A percentile compares a stretch with the other conserved stretches of the same genome.
Conservation (phyloP, 768 basidiomycete genomes). For the Tulasnella sp. region DNA sequence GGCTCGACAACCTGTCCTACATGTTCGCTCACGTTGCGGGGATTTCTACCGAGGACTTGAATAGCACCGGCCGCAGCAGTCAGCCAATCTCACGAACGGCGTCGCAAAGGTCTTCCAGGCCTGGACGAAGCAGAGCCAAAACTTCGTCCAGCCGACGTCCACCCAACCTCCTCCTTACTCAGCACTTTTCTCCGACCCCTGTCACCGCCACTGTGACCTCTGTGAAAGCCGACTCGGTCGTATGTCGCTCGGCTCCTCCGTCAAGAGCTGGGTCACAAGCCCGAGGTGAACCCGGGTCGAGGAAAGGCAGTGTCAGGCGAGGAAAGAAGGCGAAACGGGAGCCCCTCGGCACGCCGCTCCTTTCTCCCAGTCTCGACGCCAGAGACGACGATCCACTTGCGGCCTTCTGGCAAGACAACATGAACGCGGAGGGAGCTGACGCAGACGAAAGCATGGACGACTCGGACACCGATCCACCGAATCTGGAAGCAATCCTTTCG, state of each 20-base stretch:
- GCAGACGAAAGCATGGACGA: neutral
- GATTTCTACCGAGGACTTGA: neutral
- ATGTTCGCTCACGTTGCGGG: conserved; percentile 15
- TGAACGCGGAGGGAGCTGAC: conserved; percentile 4
- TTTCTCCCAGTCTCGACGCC: conserved; percentile 23
- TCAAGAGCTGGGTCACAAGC: too few species aligned
- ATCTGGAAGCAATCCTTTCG: conserved; percentile 30
- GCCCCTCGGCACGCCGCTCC: conserved; percentile 3
- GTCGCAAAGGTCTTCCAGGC: too few species aligned
- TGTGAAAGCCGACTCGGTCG: conserved; percentile 9
- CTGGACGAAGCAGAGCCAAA: too few species aligned
- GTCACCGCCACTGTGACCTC: neutral
- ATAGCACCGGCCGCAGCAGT: neutral
- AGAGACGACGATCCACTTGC: conserved; percentile 18
- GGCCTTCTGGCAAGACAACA: neutral
- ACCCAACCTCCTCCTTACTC: neutral
- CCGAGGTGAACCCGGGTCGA: too few species aligned
- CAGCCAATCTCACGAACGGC: neutral
- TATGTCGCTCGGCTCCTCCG: conserved; percentile 28
- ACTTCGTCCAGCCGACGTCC: neutral
- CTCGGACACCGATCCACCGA: conserved; percentile 30
- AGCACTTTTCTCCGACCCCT: conserved; percentile 12
- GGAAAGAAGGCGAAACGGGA: conserved; percentile 7
- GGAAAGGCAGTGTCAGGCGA: too few species aligned
- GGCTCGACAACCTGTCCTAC: conserved; percentile 5